These are phyloP conservation scores for Gracilaria vermiculophylla DNA, from an alignment of 23 red algal species.

Conservation along the genomic window DNA sequence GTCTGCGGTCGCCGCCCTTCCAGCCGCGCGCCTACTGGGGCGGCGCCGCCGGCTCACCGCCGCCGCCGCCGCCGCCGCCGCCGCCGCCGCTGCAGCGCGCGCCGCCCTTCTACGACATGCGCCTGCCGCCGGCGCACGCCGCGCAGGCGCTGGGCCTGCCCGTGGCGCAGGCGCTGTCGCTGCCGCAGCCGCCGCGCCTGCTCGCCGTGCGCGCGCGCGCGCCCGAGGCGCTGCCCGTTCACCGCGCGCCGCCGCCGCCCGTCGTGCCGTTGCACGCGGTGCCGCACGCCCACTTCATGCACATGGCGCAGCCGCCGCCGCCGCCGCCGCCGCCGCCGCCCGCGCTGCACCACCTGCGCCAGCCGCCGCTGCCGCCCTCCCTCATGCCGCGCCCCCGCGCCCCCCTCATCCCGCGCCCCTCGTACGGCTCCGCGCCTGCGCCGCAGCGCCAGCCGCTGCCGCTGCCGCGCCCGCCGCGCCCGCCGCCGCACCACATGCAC, in stretches of 20 bases:
- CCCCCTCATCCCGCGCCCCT: slow-evolving; percentile 9
- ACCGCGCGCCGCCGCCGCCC: background rate
- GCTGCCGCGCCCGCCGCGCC: background rate
- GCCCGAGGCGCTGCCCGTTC: background rate
- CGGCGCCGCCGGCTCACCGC: background rate
- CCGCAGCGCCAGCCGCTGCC: background rate
- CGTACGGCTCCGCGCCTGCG: background rate
- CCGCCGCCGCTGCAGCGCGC: background rate
- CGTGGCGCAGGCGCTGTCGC: background rate
- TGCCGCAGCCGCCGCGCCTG: background rate
- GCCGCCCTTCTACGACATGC: background rate
- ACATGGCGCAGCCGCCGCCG: background rate
- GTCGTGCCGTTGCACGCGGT: too few relatives aligned
- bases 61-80: background rate
- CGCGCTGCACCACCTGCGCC: background rate
- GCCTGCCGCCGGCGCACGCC: background rate
- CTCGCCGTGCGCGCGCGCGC: background rate
- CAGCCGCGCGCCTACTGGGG: background rate
- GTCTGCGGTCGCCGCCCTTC: background rate
- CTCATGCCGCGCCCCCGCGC: background rate
- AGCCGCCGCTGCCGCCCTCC: background rate
- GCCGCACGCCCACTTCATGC: slow-evolving; percentile 3
- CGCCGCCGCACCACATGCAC: background rate
- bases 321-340: background rate
- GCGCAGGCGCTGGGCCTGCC: background rate